Conservation (phyloP, 139 green algal genomes). For the Chlorella sp. region DNA sequence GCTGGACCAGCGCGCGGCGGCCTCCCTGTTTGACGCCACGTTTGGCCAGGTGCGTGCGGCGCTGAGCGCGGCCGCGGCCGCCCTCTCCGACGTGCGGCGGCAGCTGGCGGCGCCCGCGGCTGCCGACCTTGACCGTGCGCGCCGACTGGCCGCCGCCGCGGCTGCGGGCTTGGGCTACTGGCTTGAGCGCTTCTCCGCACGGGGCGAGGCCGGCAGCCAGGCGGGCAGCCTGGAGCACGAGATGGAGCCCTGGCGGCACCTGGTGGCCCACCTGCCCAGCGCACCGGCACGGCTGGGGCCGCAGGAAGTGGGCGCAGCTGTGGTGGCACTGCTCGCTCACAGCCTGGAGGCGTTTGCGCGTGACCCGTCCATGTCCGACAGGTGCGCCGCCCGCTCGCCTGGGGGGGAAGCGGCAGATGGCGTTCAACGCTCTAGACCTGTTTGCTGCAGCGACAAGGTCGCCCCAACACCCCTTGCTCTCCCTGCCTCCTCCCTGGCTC, state of each 20-base stretch:
- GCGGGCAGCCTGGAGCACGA: neutral
- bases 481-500: neutral
- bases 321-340: too few species aligned
- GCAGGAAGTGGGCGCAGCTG: too few species aligned
- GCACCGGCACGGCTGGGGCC: too few species aligned
- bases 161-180: neutral
- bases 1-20: slow-evolving; percentile 16
- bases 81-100: slow-evolving; percentile 1
- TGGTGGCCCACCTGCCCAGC: too few species aligned
- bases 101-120: neutral
- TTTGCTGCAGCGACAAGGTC: neutral
- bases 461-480: neutral
- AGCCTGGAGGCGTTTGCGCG: too few species aligned
- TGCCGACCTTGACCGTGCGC: neutral
- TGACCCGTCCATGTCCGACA: too few species aligned
- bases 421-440: neutral
- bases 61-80: neutral
- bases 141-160: neutral
- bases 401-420: too few species aligned
- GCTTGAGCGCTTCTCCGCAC: neutral
- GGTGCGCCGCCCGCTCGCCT: too few species aligned
- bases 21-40: slow-evolving; percentile 42
- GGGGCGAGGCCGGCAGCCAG: neutral
- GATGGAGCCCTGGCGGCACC: slow-evolving; percentile 1
- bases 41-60: slow-evolving; percentile 28